Conservation (phyloP, 805 yeast species). For the Candida boleticola region DNA sequence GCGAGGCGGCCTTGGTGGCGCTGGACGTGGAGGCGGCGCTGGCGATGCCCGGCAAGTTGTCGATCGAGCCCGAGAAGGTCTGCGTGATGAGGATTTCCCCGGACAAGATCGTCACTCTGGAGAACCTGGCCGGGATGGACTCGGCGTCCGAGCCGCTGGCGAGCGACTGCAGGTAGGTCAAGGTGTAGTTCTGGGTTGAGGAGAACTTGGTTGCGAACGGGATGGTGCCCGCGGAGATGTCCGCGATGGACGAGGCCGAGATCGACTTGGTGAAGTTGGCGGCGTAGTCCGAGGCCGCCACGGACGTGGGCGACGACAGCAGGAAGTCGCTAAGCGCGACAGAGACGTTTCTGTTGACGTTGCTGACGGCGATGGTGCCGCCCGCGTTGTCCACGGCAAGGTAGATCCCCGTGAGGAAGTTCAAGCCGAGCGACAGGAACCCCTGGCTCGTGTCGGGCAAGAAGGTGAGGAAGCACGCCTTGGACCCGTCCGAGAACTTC, state of each 20-base stretch:
- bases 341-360: conserved; percentile 30
- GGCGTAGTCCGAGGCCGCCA: conserved; percentile 4
- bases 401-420: conserved; percentile 52
- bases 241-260: conserved; percentile 13
- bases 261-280: background rate
- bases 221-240: conserved; percentile 41
- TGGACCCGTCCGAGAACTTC: conserved; percentile 50
- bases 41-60: conserved; percentile 8
- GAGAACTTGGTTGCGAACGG: conserved; percentile 45
- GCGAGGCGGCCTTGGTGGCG: background rate
- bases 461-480: conserved; percentile 56
- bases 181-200: conserved; percentile 5
- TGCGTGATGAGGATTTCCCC: conserved; percentile 29
- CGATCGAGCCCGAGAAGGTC: conserved; percentile 1
- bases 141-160: conserved; percentile 1
- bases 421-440: conserved; percentile 54
- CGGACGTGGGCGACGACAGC: conserved; percentile 3
- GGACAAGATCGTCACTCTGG: conserved; percentile 22
- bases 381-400: conserved; percentile 66
- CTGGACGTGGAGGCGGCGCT: conserved; percentile 1
- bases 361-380: conserved; percentile 53
- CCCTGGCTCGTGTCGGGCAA: conserved; percentile 49
- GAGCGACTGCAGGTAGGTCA: conserved; percentile 7
- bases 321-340: conserved; percentile 7
- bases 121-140: conserved; percentile 24